Base-by-base conservation (phyloP, 140 eudicot species). In the Flaveria floridana region DNA sequence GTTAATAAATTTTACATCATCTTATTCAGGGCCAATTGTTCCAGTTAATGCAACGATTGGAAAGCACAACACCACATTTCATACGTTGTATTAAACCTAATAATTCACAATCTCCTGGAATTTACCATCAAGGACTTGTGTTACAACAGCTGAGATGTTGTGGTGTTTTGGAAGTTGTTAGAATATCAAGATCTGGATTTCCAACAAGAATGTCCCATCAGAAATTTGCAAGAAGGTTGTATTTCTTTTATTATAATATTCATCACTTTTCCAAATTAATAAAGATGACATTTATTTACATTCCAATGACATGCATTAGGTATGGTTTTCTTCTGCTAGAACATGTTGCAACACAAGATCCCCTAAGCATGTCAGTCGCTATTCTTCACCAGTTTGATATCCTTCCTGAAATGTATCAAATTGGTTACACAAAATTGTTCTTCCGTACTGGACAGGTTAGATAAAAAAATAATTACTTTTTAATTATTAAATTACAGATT, bases 11-110 rank as follows among this genome's bases (percentile, higher is more conserved):
- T 8, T 37, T 10, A 18, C 14, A 7, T 47, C 34, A 15, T 74
- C 51, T 67, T 48, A 72, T 50, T 68, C 84, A 94, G 99, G 87
- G 95, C 20, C 99, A 94, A 91, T 78, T 94, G 16, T 94, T 94
- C 82, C 97, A 94, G 61, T 47, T 94, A 74, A 94, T 94, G 97
- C 92, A 94, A 84, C 95, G 97, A 10, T 76, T 94, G 39, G 99
- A 87, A 82, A 94, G 78, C 74, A 94, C 99, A 34, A 91, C 97
- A 8, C 89, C 99, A 10, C 99, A 94, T 87, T 94, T 94, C 47
- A 89, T 94, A 68, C 97, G 99, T 44, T 94, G 99, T 77, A 91
- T 94, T 68, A 94, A 94, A 84, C 97, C 99, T 63, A 94, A 94
- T 74, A 84, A 81, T 75, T 70, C 80, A 52, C 97, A 94, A 66